Conservation (phyloP, 208 protist species). For the Crithidia fasciculata region DNA sequence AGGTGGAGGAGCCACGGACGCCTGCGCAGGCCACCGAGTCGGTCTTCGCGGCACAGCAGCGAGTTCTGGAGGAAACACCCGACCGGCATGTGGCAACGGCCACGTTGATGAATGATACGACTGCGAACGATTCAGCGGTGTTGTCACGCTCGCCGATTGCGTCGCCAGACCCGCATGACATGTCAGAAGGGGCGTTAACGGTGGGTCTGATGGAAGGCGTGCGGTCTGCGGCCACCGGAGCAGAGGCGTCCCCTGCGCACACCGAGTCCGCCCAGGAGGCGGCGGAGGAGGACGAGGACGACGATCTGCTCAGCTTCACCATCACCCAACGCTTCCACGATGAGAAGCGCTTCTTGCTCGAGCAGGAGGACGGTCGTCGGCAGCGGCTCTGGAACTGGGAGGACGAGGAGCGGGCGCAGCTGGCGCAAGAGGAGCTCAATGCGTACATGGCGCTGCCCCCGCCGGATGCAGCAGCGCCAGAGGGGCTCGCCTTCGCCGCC, state of each 20-base stretch:
- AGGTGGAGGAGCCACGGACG: not conserved
- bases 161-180: slow-evolving; percentile 9
- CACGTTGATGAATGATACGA: not conserved
- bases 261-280: not conserved
- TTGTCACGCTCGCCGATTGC: slow-evolving; percentile 19
- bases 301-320: slow-evolving; percentile 64
- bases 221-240: not conserved
- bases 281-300: slow-evolving; percentile 35
- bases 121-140: slow-evolving; percentile 8
- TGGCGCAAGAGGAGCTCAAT: slow-evolving; percentile 42
- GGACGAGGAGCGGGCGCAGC: slow-evolving; percentile 65
- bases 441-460: slow-evolving; percentile 22
- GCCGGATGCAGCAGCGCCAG: not conserved
- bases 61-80: not conserved
- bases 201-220: not conserved
- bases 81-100: not conserved
- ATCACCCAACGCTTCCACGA: slow-evolving; percentile 81
- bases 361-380: slow-evolving; percentile 62
- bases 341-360: slow-evolving; percentile 55
- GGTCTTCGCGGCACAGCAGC: not conserved
- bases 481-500: not conserved
- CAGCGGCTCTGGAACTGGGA: slow-evolving; percentile 76
- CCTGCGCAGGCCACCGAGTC: not conserved
- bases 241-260: not conserved
- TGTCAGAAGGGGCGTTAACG: slow-evolving; percentile 11